Conservation (phyloP, 2,329 filamentous ascomycete species). For the Alternaria sp. region DNA sequence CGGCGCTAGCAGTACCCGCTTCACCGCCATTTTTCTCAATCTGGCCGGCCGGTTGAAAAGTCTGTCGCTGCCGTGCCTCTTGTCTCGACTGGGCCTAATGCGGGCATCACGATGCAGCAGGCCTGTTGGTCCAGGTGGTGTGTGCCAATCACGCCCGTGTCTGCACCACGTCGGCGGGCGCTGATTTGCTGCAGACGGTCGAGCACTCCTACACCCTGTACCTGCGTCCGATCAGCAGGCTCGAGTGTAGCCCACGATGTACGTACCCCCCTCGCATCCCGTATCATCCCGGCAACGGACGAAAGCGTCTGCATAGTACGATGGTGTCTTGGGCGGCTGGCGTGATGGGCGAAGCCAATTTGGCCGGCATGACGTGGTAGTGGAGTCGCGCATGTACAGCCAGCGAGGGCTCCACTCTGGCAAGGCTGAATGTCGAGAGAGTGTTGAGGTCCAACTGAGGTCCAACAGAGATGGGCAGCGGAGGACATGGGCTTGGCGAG, state of each 20-base stretch:
- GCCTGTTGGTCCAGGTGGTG: slow-evolving; percentile 1
- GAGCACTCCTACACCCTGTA: slow-evolving; percentile 17
- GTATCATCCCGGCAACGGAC: slow-evolving; percentile 28
- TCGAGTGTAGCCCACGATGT: slow-evolving; percentile 5
- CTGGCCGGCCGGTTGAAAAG: slow-evolving; percentile 14
- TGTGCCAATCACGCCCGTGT: slow-evolving; percentile 10
- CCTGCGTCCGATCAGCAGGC: slow-evolving; percentile 20
- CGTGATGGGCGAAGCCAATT: slow-evolving; percentile 10
- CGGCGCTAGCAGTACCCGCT: slow-evolving; percentile 24
- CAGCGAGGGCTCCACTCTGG: slow-evolving; percentile 6
- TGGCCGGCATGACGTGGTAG: slow-evolving; percentile 17
- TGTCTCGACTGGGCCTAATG: slow-evolving; percentile 4
- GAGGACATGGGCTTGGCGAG: slow-evolving; percentile 1
- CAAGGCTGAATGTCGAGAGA: slow-evolving; percentile 18
- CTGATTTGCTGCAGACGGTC: slow-evolving; percentile 17
- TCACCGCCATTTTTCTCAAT: slow-evolving; percentile 26
- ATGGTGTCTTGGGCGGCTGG: slow-evolving; percentile 26
- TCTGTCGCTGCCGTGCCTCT: slow-evolving; percentile 20
- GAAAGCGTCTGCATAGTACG: slow-evolving; percentile 19
- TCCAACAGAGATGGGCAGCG: slow-evolving; percentile 3
- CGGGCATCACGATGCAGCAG: slow-evolving; percentile 11
- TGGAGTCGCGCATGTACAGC: background rate
- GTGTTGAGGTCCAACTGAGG: slow-evolving; percentile 6
- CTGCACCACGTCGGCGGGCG: background rate
- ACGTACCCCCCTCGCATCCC: slow-evolving; percentile 15